Conservation (phyloP, 345 rosid genomes). For the Eucalyptus cloeziana region DNA sequence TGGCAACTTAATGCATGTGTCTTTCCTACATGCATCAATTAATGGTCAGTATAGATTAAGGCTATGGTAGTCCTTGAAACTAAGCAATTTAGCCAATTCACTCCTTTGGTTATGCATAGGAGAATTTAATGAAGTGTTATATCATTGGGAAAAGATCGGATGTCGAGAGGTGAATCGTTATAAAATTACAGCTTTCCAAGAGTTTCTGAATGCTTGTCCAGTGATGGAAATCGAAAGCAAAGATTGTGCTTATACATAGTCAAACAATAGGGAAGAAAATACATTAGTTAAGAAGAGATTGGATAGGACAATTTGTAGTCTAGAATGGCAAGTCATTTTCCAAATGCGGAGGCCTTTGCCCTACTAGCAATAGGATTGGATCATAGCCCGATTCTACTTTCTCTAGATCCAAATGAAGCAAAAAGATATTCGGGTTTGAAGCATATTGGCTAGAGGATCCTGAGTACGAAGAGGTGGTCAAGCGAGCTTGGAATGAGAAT, state of each 20-base stretch:
- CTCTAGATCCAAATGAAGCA: too few relatives aligned
- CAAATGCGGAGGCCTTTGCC: neutral
- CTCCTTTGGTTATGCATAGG: neutral
- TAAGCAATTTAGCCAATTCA: neutral
- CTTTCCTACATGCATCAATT: neutral
- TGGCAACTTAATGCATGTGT: neutral
- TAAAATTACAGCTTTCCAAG: neutral
- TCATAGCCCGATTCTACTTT: too few relatives aligned
- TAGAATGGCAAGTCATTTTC: neutral
- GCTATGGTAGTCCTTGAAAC: neutral
- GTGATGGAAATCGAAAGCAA: neutral
- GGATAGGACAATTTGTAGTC: accelerated
- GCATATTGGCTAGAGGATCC: too few relatives aligned
- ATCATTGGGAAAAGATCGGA: neutral
- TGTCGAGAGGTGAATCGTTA: neutral
- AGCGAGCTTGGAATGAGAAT: too few relatives aligned
- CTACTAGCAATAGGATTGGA: too few relatives aligned
- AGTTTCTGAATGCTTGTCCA: neutral
- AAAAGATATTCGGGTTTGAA: too few relatives aligned
- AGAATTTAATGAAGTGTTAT: neutral
- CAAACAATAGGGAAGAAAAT: neutral
- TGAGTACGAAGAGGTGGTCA: too few relatives aligned
- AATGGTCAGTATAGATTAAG: neutral
- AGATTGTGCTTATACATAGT: neutral
- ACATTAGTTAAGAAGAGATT: neutral